Evolutionary conservation across 345 rosid genomes (phyloP), one percentile per base, ranked within the genome.

Genomic region (Chamaenerion angustifolium): DNA sequence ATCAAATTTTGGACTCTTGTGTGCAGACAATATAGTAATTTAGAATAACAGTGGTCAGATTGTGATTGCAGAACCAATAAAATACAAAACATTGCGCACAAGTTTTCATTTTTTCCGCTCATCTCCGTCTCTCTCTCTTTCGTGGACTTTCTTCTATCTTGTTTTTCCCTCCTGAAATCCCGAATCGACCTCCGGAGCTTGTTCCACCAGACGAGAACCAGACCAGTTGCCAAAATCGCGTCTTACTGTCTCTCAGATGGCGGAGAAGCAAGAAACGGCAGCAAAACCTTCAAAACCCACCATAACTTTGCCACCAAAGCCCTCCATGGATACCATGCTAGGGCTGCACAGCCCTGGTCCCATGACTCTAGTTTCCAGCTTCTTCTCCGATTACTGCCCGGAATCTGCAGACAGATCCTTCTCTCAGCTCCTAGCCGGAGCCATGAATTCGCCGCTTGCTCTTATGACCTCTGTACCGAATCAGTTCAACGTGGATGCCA

Each of bases 351-450:
- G 98, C 65, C 96, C 98, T 8, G 96, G 96, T 0, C 98, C 98
- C 43, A 68, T 87, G 87, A 80, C 93, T 41, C 70, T 92, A 54
- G 87, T 92, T 58, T 80, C 95, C 6, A 72, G 83, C 56, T 79
- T 92, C 73, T 87, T 92, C 63, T 58, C 76, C 47, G 95, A 87
- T 40, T 67, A 23, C 60, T 66, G 57, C 55, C 78, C 72, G 18
- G 85, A 77, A 18, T 41, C 51, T 1, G 58, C 74, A 2, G 84
- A 85, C 49, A 66, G 76, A 37, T 80, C 92, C 16, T 92, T 87
- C 71, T 81, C 98, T 56, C 89, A 92, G 71, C 82, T 92, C 47
- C 87, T 92, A 9, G 81, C 95, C 45, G 94, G 94, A 8, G 92
- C 92, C 45, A 89, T 85, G 86, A 72, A 75, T 23, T 83, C 97